phyloP scores from a whole-genome alignment of 306 rosid genomes.

The Acmispon strigosus region DNA sequence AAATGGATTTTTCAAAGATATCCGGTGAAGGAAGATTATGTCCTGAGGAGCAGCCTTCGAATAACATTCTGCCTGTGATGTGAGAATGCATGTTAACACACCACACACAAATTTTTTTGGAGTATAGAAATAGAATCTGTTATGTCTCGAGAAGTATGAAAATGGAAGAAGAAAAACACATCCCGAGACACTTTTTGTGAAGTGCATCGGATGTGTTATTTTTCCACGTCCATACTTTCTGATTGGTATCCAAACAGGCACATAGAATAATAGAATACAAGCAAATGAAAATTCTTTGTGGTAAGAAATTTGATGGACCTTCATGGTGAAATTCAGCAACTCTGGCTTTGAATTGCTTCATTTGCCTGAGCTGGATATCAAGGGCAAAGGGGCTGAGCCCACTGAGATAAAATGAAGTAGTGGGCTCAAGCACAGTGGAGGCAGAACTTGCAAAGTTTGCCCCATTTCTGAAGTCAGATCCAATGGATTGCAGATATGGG shows the following conservation, averaged over 20 bases:
- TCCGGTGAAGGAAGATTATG: conserved; percentile 49
- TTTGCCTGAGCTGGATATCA: conserved; percentile 73
- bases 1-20: conserved; percentile 59
- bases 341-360: conserved; percentile 57
- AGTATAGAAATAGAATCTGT: too few relatives aligned
- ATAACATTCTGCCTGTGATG: background rate
- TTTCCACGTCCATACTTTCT: too few relatives aligned
- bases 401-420: conserved; percentile 39
- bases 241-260: too few relatives aligned
- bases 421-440: conserved; percentile 68
- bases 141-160: too few relatives aligned
- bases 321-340: conserved; percentile 38
- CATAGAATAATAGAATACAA: too few relatives aligned
- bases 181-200: too few relatives aligned
- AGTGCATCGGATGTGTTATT: too few relatives aligned
- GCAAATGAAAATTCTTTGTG: too few relatives aligned
- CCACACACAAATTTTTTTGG: too few relatives aligned
- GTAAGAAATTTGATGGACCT: conserved; percentile 20
- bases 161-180: too few relatives aligned
- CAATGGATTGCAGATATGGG: conserved; percentile 69
- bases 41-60: conserved; percentile 21
- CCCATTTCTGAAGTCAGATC: conserved; percentile 56
- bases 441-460: conserved; percentile 74
- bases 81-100: background rate
- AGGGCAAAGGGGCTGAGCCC: conserved; percentile 80